These are phyloP conservation scores for Elaeis oleifera DNA, from an alignment of 202 grass and related monocot species.

Conservation along the genomic window DNA sequence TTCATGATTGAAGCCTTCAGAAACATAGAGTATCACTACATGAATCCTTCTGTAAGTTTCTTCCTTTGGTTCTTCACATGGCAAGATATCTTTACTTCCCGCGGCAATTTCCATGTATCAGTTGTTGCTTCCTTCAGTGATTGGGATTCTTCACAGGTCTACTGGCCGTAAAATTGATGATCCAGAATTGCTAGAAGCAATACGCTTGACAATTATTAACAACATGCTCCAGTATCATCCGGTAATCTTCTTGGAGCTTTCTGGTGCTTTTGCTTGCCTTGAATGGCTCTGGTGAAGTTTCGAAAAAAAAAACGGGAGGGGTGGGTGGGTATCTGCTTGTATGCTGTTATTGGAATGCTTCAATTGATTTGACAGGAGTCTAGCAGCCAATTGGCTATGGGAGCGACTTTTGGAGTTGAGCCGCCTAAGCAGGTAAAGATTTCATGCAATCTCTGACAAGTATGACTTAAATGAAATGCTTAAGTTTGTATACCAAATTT, in stretches of 20 bases:
- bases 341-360: conserved; percentile 12
- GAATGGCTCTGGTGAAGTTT: too few relatives aligned
- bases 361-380: conserved; percentile 53
- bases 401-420: conserved; percentile 86
- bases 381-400: conserved; percentile 93
- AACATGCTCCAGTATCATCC: conserved; percentile 93
- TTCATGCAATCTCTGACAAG: conserved; percentile 6
- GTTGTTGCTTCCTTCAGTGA: conserved; percentile 48
- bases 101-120: conserved; percentile 38
- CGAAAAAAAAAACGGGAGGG: too few relatives aligned
- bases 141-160: conserved; percentile 65
- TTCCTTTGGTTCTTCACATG: conserved; percentile 18
- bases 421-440: conserved; percentile 31
- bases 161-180: conserved; percentile 93
- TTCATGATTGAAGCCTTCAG: conserved; percentile 6
- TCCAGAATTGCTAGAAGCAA: conserved; percentile 86
- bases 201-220: conserved; percentile 94
- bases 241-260: conserved; percentile 25
- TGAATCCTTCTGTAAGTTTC: conserved; percentile 18
- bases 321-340: too few relatives aligned
- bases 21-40: conserved; percentile 26
- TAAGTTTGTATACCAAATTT: too few relatives aligned
- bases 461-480: too few relatives aligned
- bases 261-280: too few relatives aligned
- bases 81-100: conserved; percentile 27